Base-by-base conservation (phyloP, 345 rosid species). In the Camelina hispida region DNA sequence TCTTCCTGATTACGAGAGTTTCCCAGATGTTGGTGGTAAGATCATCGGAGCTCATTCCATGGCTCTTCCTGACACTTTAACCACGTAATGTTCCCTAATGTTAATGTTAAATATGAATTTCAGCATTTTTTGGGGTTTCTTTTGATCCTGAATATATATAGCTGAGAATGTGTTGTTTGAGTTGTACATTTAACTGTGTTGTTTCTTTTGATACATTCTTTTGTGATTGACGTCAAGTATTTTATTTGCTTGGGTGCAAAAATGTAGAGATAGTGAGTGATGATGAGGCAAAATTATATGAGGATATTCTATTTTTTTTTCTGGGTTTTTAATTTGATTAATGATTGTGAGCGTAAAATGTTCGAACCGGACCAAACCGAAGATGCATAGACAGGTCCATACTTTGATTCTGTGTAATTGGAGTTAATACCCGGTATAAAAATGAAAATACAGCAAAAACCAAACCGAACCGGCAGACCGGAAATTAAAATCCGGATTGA, bases 21-120 rank as follows among this genome's bases (percentile, higher is more conserved):
- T 95, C 82, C 99, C 98, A 1, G 99, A 95, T 68, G 87, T 84
- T 32, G 99, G 99, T 4, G 99, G 98, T 66, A 87, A 83, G 60
- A 87, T 90, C 6, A 20, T 90, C 4, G 99, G 99, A 50, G 81
- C 81, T 69, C 85, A 83, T 53, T 82, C 93, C 15, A 0, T 82
- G 30, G 55, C 80, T 14, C 70, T 90, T 40, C 97, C 97, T 1
- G 97, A 90, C 74, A 59, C 81, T 34, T 78, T 95, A 46, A 95
- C 99, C 4, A 95, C 98, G 0, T 93, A 76, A 83, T 62, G 40
- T 11, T n/a, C n/a, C n/a, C n/a, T 11, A 4, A 7, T 53, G 63
- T 68, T 11, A 4, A 7, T 54, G 63, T 69, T 4, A 38, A 46
- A 11, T 72, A 42, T 55, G 43, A 69, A 17, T 53, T 61, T 64